These are phyloP conservation scores for Micromonas commoda DNA, from an alignment of 139 green algal species.

Conservation along the genomic window DNA sequence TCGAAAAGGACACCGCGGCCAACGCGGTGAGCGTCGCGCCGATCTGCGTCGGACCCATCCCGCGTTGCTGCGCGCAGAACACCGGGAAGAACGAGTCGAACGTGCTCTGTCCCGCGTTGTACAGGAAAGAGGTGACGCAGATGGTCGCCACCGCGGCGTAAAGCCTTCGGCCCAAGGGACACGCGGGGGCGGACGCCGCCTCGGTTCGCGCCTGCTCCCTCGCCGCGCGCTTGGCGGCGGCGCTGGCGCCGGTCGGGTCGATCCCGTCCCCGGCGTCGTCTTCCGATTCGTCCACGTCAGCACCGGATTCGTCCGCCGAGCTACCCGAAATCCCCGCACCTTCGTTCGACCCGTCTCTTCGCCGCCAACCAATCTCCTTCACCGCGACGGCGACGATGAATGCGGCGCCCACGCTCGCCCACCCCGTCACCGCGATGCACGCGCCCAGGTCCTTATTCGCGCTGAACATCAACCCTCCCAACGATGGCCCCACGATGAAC, in stretches of 20 bases:
- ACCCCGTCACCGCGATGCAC: constrained; percentile 23
- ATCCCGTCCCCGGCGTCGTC: too few species aligned
- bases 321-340: too few species aligned
- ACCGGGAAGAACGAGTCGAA: constrained; percentile 33
- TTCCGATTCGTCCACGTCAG: too few species aligned
- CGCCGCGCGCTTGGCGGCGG: too few species aligned
- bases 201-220: neutral
- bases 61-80: neutral
- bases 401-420: constrained; percentile 9
- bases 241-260: too few species aligned
- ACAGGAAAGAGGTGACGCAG: constrained; percentile 22
- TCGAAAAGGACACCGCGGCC: neutral
- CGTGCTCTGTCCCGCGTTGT: constrained; percentile 25
- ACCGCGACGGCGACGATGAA: neutral
- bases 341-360: too few species aligned
- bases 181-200: neutral
- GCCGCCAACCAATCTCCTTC: neutral
- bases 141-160: constrained; percentile 25
- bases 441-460: neutral
- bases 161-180: neutral
- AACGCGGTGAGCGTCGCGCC: constrained; percentile 15
- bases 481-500: constrained; percentile 32
- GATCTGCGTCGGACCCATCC: constrained; percentile 10
- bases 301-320: too few species aligned
- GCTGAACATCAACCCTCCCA: constrained; percentile 22